A percentile compares a stretch with the other conserved stretches of the same genome.
Conservation (phyloP, 2,329 filamentous ascomycete genomes). For the Zasmidium cellare region DNA sequence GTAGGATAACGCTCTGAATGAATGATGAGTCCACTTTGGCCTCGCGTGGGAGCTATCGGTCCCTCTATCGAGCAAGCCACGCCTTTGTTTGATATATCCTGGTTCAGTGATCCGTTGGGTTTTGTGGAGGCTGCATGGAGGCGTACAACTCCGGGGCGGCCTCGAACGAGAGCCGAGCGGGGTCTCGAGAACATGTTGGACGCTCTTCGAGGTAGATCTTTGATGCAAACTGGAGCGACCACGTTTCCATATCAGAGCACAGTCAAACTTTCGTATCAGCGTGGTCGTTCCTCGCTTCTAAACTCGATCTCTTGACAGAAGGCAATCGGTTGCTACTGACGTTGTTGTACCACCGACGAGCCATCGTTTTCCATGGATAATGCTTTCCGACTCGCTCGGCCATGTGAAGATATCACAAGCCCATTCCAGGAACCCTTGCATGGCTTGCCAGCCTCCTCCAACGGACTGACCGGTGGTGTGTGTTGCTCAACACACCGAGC, state of each 20-base stretch:
- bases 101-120: neutral
- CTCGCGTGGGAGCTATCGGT: neutral
- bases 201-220: too few relatives aligned
- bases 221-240: too few relatives aligned
- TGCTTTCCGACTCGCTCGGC: slow-evolving; percentile 4
- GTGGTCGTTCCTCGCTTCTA: neutral
- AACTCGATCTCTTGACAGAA: neutral
- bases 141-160: slow-evolving; percentile 2
- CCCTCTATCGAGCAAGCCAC: neutral
- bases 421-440: slow-evolving; percentile 4
- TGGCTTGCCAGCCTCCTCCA: neutral
- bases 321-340: neutral
- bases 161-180: neutral
- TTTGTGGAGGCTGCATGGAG: slow-evolving; percentile 1
- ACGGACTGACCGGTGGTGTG: neutral
- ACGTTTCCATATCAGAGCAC: too few relatives aligned
- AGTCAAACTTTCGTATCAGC: neutral
- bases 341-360: slow-evolving; percentile 4
- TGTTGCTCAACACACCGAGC: neutral
- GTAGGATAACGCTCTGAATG: slow-evolving; percentile 7
- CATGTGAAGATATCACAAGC: slow-evolving; percentile 9
- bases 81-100: neutral
- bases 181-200: too few relatives aligned
- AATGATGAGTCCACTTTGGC: neutral
- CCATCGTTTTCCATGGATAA: neutral